phyloP scores from a whole-genome alignment of 164 flowering plant genomes.

The Sedum album region DNA sequence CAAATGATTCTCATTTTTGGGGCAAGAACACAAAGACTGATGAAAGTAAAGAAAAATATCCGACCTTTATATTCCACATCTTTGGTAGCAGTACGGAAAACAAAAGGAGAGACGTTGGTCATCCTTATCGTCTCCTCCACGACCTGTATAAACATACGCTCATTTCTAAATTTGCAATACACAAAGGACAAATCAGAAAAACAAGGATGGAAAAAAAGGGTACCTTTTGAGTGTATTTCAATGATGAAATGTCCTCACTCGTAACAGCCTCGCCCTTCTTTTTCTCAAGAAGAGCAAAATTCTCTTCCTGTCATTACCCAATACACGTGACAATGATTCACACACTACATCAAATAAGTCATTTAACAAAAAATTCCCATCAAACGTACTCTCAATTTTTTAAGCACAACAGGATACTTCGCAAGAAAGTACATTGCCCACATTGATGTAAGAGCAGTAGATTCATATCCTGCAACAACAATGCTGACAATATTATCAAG shows the following conservation, averaged over 20 bases:
- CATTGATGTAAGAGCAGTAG: slow-evolving; percentile 34
- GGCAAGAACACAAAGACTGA: background rate
- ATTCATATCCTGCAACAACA: slow-evolving; percentile 39
- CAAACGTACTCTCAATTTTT: slow-evolving; percentile 29
- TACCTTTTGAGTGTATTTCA: slow-evolving; percentile 42
- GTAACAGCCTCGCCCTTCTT: slow-evolving; percentile 31
- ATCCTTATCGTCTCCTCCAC: slow-evolving; percentile 49
- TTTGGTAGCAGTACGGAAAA: slow-evolving; percentile 25
- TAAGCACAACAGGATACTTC: slow-evolving; percentile 39
- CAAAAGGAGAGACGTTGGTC: slow-evolving; percentile 34
- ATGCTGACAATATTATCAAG: slow-evolving; percentile 44
- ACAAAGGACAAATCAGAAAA: background rate
- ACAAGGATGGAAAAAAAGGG: background rate
- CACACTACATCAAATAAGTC: background rate
- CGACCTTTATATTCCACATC: slow-evolving; percentile 41
- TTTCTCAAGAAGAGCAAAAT: slow-evolving; percentile 18
- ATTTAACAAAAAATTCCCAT: too few species aligned
- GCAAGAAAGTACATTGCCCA: slow-evolving; percentile 52
- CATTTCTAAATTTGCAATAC: background rate
- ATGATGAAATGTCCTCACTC: slow-evolving; percentile 23
- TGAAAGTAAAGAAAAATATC: background rate
- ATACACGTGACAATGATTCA: background rate
- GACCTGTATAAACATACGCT: slow-evolving; percentile 18
- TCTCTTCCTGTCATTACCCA: slow-evolving; percentile 32
- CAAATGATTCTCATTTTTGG: background rate